Evolutionary conservation across 768 basidiomycete species (phyloP), one percentile per base, ranked within the genome.

Genomic region (Boletus reticulatus): DNA sequence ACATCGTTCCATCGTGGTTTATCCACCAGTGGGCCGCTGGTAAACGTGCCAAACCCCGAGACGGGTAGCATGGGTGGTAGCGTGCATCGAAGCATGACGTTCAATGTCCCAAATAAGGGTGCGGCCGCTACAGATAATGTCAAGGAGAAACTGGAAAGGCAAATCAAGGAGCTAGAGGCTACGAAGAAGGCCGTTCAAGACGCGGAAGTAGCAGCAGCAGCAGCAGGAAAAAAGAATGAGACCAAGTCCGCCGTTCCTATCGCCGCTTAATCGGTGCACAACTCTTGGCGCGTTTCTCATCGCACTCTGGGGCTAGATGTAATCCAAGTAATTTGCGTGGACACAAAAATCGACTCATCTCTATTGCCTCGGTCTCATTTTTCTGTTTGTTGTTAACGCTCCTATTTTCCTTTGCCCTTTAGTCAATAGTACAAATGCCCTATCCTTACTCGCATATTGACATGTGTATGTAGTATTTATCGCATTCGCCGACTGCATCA

Each of bases 1-100:
- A 78, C 84, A 4, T 76, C 84, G 13, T 94, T 94, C 80, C 89
- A 93, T 66, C 86, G 89, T 20, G 90, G 91, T 0, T 70, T 93
- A 27, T 78, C 83, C 16, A 76, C 80, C 4, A 78, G 73, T 27
- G 80, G 82, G 0, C 85, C 87, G 8, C 61, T 88, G 59, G 84
- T 88, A 39, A 87, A 66, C 50, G 82, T 89, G 1, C 67, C 76
- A 6, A 79, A 78, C 1, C 87, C 88, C 8, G 85, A 84, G 70
- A 74, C 85, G 3, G 88, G 87, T 19, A 80, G 84, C 19, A 87
- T 88, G 72, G 79, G 82, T 22, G 81, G 75, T 16, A 89, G 89
- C 63, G 84, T 79, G 19, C 80, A 92, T 67, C 81, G 78, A 66
- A 90, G 84, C 53, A 75, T 90, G 60, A 84, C 81, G 43, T 92